phyloP scores from a whole-genome alignment of 306 rosid species.

The Acacia acuminata region DNA sequence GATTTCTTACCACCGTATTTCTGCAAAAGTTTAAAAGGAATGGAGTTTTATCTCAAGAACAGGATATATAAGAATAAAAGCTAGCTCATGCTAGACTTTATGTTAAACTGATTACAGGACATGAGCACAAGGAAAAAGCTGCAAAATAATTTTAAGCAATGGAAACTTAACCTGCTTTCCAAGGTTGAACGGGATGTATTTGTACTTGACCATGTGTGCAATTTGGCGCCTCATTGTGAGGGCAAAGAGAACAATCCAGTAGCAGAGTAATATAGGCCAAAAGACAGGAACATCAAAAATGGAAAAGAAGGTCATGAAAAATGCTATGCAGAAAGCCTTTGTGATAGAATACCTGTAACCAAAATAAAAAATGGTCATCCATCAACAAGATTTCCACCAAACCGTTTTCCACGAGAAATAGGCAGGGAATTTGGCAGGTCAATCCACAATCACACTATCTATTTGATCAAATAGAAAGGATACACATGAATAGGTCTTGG shows the following conservation, averaged over 20 bases:
- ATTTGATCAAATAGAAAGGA: background rate
- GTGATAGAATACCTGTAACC: conserved; percentile 85
- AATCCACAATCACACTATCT: background rate
- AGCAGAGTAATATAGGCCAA: conserved; percentile 89
- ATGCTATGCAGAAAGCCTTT: conserved; percentile 78
- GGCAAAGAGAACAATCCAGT: conserved; percentile 86
- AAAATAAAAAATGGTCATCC: conserved; percentile 7
- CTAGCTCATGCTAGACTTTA: background rate
- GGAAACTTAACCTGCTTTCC: conserved; percentile 78
- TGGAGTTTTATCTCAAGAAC: background rate
- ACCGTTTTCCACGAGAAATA: conserved; percentile 5
- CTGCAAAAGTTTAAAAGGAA: conserved; percentile 36
- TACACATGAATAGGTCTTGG: background rate
- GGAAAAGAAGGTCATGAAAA: conserved; percentile 89
- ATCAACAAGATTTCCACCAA: conserved; percentile 3
- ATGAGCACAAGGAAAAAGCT: background rate
- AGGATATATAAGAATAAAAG: background rate
- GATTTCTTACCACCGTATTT: conserved; percentile 50
- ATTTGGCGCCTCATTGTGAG: conserved; percentile 95
- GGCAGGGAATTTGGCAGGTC: background rate
- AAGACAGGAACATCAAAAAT: conserved; percentile 90
- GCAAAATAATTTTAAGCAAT: conserved; percentile 9
- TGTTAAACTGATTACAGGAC: background rate
- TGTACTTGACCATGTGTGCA: conserved; percentile 92
- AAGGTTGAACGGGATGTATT: conserved; percentile 71